These are phyloP conservation scores for Alternaria burnsii DNA, from an alignment of 2,329 filamentous ascomycete species.

Conservation along the genomic window DNA sequence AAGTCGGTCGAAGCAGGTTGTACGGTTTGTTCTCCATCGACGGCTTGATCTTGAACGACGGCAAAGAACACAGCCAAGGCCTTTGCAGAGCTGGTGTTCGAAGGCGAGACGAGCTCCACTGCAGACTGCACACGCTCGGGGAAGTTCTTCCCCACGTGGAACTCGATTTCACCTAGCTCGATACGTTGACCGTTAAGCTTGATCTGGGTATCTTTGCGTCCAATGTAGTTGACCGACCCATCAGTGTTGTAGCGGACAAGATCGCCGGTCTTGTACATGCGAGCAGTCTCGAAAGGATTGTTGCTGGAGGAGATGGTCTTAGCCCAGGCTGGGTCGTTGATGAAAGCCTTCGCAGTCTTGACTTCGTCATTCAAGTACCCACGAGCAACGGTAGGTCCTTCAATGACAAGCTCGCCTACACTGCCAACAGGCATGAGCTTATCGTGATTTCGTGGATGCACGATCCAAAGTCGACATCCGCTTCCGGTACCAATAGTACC, in stretches of 20 bases:
- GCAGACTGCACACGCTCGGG: slow-evolving; percentile 44
- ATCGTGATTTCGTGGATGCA: slow-evolving; percentile 51
- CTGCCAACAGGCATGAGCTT: slow-evolving; percentile 44
- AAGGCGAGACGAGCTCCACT: slow-evolving; percentile 45
- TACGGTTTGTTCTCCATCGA: slow-evolving; percentile 10
- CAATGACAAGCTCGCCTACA: slow-evolving; percentile 48
- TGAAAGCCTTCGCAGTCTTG: slow-evolving; percentile 39
- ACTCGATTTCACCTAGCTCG: slow-evolving; percentile 42
- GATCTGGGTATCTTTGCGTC: slow-evolving; percentile 42
- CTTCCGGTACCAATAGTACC: slow-evolving; percentile 44
- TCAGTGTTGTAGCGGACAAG: slow-evolving; percentile 31
- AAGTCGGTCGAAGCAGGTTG: slow-evolving; percentile 31
- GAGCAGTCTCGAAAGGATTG: slow-evolving; percentile 24
- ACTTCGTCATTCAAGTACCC: slow-evolving; percentile 36
- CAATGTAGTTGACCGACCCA: slow-evolving; percentile 40
- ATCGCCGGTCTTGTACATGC: slow-evolving; percentile 36
- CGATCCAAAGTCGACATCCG: slow-evolving; percentile 50
- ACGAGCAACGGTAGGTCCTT: slow-evolving; percentile 58
- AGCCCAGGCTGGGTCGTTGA: slow-evolving; percentile 42
- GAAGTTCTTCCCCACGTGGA: slow-evolving; percentile 45
- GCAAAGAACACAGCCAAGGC: slow-evolving; percentile 46
- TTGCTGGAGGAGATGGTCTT: slow-evolving; percentile 8
- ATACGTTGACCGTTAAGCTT: slow-evolving; percentile 44
- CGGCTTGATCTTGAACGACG: slow-evolving; percentile 21
- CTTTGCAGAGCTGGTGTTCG: slow-evolving; percentile 38